These are phyloP conservation scores for Arxiozyma slooffiae DNA, from an alignment of 1,139 yeast species.

Conservation along the genomic window DNA sequence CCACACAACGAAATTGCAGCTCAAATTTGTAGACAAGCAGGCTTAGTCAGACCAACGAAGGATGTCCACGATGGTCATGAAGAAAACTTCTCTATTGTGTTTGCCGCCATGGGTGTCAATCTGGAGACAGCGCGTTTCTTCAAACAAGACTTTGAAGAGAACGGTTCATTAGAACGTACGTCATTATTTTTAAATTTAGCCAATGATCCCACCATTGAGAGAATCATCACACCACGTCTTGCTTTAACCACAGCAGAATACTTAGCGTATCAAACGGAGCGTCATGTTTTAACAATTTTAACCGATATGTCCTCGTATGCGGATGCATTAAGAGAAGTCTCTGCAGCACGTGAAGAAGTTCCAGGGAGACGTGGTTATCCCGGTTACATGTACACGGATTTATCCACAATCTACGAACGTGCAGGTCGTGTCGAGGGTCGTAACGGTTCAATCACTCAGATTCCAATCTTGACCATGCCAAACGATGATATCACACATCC, in stretches of 20 bases:
- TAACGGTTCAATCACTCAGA: constrained; percentile 97
- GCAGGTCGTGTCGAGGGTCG: constrained; percentile 99
- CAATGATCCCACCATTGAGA: constrained; percentile 97
- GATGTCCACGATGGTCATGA: constrained; percentile 99
- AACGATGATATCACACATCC: constrained; percentile 99
- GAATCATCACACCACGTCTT: constrained; percentile 97
- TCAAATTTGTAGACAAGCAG: constrained; percentile 99
- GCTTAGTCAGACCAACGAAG: constrained; percentile 96
- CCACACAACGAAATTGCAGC: constrained; percentile 99
- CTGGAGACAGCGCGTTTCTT: constrained; percentile 86
- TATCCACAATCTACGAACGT: constrained; percentile 96
- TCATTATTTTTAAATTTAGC: constrained; percentile 94
- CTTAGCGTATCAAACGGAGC: constrained; percentile 96
- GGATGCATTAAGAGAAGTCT: constrained; percentile 97
- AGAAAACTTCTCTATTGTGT: constrained; percentile 96
- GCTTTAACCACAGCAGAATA: constrained; percentile 99
- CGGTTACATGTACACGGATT: constrained; percentile 99
- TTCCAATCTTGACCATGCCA: constrained; percentile 98
- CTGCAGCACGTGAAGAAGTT: constrained; percentile 99
- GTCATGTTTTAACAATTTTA: constrained; percentile 94
- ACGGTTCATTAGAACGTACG: constrained; percentile 96
- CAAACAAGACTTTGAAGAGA: constrained; percentile 98
- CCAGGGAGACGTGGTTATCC: constrained; percentile 99
- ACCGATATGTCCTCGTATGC: constrained; percentile 99
- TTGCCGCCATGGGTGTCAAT: constrained; percentile 97